A percentile compares a stretch with the other conserved stretches of the same genome.
Evolutionary conservation across 352 stramenopile species (phyloP).

Genomic region (Globisporangium sylvaticum): DNA sequence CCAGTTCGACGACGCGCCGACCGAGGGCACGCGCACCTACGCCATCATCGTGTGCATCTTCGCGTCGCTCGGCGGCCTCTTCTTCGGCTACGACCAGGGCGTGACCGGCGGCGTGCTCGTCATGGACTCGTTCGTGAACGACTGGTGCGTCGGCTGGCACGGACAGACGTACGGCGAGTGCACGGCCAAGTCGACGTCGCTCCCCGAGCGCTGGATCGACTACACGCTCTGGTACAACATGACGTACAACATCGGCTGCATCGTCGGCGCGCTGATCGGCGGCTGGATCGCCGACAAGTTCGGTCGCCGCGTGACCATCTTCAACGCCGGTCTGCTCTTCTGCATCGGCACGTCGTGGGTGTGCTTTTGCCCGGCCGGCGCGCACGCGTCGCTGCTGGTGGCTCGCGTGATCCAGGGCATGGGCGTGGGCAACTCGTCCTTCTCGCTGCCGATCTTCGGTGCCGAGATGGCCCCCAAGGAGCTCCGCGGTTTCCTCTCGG

Average conservation of each 20-base stretch:
- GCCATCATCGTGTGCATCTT: no score
- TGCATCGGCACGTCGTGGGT: conserved; percentile 31
- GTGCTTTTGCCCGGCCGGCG: conserved; percentile 17
- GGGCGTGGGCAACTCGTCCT: conserved; percentile 25
- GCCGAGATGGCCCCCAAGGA: conserved; percentile 35
- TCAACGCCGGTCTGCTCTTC: conserved; percentile 33
- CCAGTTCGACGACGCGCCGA: no score
- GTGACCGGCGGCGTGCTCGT: no score
- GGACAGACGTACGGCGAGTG: no score
- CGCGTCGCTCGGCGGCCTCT: no score
- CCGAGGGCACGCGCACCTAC: no score
- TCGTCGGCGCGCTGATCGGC: conserved; percentile 29
- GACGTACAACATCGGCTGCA: conserved; percentile 33
- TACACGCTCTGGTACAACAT: conserved; percentile 34
- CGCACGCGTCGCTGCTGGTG: conserved; percentile 9
- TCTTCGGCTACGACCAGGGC: no score
- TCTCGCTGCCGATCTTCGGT: conserved; percentile 25
- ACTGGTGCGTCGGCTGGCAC: no score
- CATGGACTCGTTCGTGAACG: no score
- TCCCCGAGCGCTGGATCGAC: no score
- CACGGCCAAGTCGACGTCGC: no score
- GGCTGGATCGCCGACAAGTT: conserved; percentile 30
- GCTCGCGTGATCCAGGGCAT: no score
- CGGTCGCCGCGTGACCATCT: conserved; percentile 32
- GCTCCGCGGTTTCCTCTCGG: conserved; percentile 29